phyloP scores from a whole-genome alignment of 148 eudicot genomes.

The Pouteria glomerata region DNA sequence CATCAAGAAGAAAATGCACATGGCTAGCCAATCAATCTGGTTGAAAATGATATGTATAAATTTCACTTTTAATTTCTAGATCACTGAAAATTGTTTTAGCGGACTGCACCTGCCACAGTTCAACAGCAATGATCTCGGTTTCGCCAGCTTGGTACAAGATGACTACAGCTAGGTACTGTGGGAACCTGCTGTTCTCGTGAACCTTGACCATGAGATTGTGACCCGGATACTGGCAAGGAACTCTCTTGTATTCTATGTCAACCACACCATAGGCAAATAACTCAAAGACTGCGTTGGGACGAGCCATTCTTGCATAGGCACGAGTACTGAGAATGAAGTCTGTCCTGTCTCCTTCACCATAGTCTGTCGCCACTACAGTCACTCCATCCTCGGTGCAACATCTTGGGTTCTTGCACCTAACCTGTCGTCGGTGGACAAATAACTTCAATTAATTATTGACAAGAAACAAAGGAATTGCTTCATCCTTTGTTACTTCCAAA shows the following conservation, averaged over 20 bases:
- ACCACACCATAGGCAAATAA: slow-evolving; percentile 36
- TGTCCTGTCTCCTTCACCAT: slow-evolving; percentile 35
- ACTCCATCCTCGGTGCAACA: slow-evolving; percentile 50
- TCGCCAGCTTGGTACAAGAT: neutral
- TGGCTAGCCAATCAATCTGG: too few species aligned
- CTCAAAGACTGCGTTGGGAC: slow-evolving; percentile 24
- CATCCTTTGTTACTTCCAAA: too few species aligned
- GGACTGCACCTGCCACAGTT: neutral
- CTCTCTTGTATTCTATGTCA: slow-evolving; percentile 35
- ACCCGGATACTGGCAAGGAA: slow-evolving; percentile 34
- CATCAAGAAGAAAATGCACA: neutral
- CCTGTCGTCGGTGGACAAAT: slow-evolving; percentile 17
- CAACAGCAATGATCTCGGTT: neutral
- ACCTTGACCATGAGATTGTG: slow-evolving; percentile 37
- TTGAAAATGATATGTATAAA: too few species aligned
- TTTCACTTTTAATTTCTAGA: neutral
- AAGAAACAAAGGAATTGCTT: too few species aligned
- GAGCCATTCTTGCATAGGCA: slow-evolving; percentile 39
- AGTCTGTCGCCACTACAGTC: slow-evolving; percentile 45
- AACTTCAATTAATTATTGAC: too few species aligned
- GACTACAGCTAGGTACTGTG: slow-evolving; percentile 19
- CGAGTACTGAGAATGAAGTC: slow-evolving; percentile 41
- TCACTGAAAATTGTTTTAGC: neutral
- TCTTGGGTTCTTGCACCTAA: slow-evolving; percentile 41
- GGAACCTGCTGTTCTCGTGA: slow-evolving; percentile 38